These are phyloP conservation scores for Pichia rugopelliculosa DNA, from an alignment of 805 yeast genomes.

Conservation along the genomic window DNA sequence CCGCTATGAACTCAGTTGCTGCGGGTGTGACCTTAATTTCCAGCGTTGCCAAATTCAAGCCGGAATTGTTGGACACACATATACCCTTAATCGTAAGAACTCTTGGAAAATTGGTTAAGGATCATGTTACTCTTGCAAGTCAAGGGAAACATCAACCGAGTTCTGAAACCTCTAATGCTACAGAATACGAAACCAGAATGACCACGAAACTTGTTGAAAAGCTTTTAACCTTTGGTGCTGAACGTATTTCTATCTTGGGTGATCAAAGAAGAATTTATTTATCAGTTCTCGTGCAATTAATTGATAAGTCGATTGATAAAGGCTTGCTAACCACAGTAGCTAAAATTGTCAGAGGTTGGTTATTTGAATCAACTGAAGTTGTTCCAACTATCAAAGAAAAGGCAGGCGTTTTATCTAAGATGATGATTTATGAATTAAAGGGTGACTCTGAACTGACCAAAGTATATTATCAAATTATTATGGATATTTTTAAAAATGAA, in stretches of 20 bases:
- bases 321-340: conserved; percentile 68
- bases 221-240: conserved; percentile 67
- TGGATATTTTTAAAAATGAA: conserved; percentile 79
- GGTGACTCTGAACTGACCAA: conserved; percentile 75
- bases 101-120: conserved; percentile 82
- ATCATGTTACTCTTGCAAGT: conserved; percentile 64
- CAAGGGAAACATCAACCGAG: conserved; percentile 29
- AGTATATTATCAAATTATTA: conserved; percentile 77
- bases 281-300: conserved; percentile 77
- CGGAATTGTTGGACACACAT: conserved; percentile 65
- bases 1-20: conserved; percentile 64
- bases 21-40: conserved; percentile 81
- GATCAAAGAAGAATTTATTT: conserved; percentile 89
- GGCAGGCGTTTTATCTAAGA: conserved; percentile 86
- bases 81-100: conserved; percentile 78
- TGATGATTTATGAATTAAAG: conserved; percentile 86
- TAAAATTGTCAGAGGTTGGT: conserved; percentile 79
- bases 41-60: conserved; percentile 72
- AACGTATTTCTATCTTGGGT: conserved; percentile 78
- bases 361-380: conserved; percentile 64
- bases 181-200: conserved; percentile 70
- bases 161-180: conserved; percentile 17
- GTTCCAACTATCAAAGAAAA: conserved; percentile 95
- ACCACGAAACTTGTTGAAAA: conserved; percentile 71
- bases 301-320: conserved; percentile 80